Evolutionary conservation across 2,329 filamentous ascomycete genomes (phyloP).

Genomic region (Cercospora sesami): DNA sequence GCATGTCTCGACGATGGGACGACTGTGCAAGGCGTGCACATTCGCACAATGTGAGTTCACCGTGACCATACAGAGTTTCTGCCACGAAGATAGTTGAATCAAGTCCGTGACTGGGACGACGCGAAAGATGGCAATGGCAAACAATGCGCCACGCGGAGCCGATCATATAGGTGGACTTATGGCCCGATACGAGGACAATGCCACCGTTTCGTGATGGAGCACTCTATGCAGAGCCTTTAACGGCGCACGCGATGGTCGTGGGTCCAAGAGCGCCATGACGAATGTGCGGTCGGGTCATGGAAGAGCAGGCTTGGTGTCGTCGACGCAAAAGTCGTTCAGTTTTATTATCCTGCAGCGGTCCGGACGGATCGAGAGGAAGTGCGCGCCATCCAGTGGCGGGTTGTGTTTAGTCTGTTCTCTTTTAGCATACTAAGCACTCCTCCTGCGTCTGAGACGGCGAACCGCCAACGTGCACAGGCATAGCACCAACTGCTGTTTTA

Average conservation of each 20-base stretch:
- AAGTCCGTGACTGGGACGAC: neutral
- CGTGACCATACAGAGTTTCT: neutral
- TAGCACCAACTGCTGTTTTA: conserved; percentile 4
- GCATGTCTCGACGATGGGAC: neutral
- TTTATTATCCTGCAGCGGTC: neutral
- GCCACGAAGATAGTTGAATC: neutral
- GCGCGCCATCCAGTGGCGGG: neutral
- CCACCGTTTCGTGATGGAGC: neutral
- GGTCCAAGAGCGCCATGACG: neutral
- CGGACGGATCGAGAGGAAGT: neutral
- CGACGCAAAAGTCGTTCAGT: neutral
- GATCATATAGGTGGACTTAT: neutral
- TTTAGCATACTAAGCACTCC: conserved; percentile 1
- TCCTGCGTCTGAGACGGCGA: conserved; percentile 18
- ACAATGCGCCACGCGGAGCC: neutral
- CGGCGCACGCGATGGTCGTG: neutral
- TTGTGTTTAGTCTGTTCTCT: neutral
- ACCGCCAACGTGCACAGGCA: conserved; percentile 15
- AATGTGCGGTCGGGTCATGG: neutral
- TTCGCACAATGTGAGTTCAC: neutral
- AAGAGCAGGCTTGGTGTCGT: neutral
- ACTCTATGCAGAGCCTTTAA: neutral
- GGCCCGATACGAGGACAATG: neutral
- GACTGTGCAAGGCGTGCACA: neutral
- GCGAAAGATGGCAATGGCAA: neutral